These are phyloP conservation scores for Hyphochytrium catenoides DNA, from an alignment of 352 stramenopile genomes.

Conservation along the genomic window DNA sequence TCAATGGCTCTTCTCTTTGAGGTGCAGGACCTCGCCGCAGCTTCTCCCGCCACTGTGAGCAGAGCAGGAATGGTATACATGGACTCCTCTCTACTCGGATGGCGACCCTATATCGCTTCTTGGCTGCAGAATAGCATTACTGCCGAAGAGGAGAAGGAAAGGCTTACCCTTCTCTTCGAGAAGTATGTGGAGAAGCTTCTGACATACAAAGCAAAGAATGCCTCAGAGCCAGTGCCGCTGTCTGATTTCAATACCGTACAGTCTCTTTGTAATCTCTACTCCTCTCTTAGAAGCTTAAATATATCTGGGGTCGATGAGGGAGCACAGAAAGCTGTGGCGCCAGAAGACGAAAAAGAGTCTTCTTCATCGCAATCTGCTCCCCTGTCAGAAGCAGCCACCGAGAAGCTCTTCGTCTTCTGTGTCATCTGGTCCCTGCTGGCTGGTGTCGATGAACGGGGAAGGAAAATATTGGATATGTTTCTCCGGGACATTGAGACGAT, in stretches of 20 bases:
- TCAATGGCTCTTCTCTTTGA: conserved; percentile 79
- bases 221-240: conserved; percentile 41
- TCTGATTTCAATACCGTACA: conserved; percentile 50
- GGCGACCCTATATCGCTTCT: conserved; percentile 40
- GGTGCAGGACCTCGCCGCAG: conserved; percentile 75
- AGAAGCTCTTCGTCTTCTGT: conserved; percentile 62
- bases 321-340: conserved; percentile 40
- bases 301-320: not conserved
- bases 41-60: conserved; percentile 75
- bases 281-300: conserved; percentile 1
- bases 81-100: conserved; percentile 51
- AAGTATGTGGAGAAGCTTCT: conserved; percentile 53
- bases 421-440: conserved; percentile 60
- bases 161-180: conserved; percentile 35
- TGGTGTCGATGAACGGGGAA: conserved; percentile 49
- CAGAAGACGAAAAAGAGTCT: conserved; percentile 20
- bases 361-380: conserved; percentile 37
- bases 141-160: conserved; percentile 29
- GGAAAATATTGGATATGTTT: conserved; percentile 56
- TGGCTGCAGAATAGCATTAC: conserved; percentile 36
- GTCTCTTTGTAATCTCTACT: conserved; percentile 61
- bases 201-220: conserved; percentile 27
- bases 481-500: conserved; percentile 72
- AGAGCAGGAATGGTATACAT: conserved; percentile 83
- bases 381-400: no score